Percentiles rank a stretch among this genome's conserved stretches.
Evolutionary conservation across 768 basidiomycete species (phyloP).

Genomic region (Leccinum sublutescens): DNA sequence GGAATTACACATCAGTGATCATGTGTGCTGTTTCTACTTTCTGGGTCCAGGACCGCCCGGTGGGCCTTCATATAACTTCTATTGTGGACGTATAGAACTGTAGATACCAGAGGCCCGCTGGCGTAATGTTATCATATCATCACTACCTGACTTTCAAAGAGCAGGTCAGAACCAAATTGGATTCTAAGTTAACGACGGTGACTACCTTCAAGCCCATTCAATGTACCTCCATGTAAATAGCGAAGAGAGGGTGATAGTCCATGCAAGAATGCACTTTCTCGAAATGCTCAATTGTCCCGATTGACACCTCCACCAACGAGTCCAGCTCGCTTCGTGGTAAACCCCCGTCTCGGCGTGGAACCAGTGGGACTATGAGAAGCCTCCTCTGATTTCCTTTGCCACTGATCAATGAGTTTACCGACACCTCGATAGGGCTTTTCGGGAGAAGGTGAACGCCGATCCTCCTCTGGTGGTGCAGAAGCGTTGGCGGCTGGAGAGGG

Average conservation of each 20-base stretch:
- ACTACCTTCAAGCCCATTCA: not conserved
- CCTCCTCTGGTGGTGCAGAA: slow-evolving; percentile 21
- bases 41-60: too few species aligned
- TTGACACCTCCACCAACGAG: slow-evolving; percentile 22
- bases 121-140: too few species aligned
- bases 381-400: too few species aligned
- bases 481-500: slow-evolving; percentile 18
- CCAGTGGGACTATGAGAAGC: slow-evolving; percentile 33
- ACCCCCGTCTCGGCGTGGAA: slow-evolving; percentile 37
- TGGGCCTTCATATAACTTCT: too few species aligned
- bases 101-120: too few species aligned
- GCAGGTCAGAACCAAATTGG: too few species aligned
- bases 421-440: slow-evolving; percentile 82
- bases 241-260: not conserved
- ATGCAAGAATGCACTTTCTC: not conserved
- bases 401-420: slow-evolving; percentile 40
- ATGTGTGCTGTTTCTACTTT: too few species aligned
- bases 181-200: too few species aligned
- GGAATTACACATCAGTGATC: too few species aligned
- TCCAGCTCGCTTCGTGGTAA: slow-evolving; percentile 41
- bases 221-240: not conserved
- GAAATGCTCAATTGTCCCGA: slow-evolving; percentile 15
- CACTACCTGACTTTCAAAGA: too few species aligned
- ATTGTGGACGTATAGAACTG: too few species aligned
- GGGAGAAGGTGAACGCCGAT: slow-evolving; percentile 57